Conservation (phyloP, 177 flowering plant genomes). For the Vitis hybrid region DNA sequence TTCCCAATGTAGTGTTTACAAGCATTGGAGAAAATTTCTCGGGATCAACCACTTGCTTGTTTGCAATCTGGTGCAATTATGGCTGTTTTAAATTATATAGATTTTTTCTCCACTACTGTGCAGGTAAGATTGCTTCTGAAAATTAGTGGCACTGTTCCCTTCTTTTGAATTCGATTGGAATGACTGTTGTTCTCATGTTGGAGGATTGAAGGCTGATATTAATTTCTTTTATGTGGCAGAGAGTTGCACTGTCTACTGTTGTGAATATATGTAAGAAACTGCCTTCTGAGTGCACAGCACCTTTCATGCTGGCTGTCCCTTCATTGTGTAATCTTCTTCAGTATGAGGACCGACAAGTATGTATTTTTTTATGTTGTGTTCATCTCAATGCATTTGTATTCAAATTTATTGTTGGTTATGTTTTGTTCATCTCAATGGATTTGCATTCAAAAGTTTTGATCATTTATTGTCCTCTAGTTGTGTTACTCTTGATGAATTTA, state of each 20-base stretch:
- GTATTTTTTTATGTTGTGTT: not conserved
- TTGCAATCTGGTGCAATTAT: constrained; percentile 80
- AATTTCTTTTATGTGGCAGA: constrained; percentile 35
- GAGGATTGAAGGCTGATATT: not conserved
- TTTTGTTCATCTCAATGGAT: no score
- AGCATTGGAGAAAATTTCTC: constrained; percentile 90
- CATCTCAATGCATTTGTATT: not conserved
- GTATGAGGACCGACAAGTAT: constrained; percentile 83
- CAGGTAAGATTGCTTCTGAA: constrained; percentile 52
- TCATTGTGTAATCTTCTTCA: constrained; percentile 80
- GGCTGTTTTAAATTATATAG: constrained; percentile 78
- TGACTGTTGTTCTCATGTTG: not conserved
- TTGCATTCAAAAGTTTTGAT: no score
- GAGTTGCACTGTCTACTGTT: constrained; percentile 75
- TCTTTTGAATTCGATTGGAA: not conserved
- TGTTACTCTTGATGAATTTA: no score
- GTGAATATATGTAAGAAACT: constrained; percentile 85
- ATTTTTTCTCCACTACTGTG: constrained; percentile 78
- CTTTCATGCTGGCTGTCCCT: constrained; percentile 84
- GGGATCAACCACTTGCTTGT: constrained; percentile 74
- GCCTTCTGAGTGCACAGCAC: constrained; percentile 58
- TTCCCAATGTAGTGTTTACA: constrained; percentile 66
- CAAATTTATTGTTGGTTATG: no score
- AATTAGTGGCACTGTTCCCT: no score
- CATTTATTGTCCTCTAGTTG: no score